Evolutionary conservation across 1,284 basidiomycete species (phyloP), one percentile per base, ranked within the genome.

Genomic region (Apiotrichum sp.): DNA sequence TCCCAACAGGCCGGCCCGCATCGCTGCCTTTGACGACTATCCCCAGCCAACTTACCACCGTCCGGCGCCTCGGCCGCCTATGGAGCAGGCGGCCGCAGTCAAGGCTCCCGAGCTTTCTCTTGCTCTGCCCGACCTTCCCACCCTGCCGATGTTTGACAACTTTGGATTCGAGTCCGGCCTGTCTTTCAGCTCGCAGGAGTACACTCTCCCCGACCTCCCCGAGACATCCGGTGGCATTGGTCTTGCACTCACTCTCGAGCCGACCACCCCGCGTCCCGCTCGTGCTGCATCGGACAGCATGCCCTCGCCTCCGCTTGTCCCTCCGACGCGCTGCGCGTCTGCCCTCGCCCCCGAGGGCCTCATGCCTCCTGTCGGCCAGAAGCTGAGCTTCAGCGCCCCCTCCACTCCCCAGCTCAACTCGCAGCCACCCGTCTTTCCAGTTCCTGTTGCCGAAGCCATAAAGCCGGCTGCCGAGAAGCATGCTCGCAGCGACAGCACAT

Each of bases 341-440:
- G 48, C 48, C 22, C 29, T 31, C 33, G 29, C 29, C 3, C 39
- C 48, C 11, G 48, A 50, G 32, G 29, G 6, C 9, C 48, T 50
- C 40, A 4, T 31, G 3, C 22, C 31, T 13, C 48, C 48, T 6
- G 11, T 33, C 4, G 48, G 39, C 40, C 51, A 52, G 35, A 39
- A 45, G 43, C 51, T 46, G 10, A 46, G 43, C 31, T 22, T 38
- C 43, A 46, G 43, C 22, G 51, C 51, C 4, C 51, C 51, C 4
- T 16, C 43, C 14, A 52, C 51, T 3, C 51, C 51, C 13, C 11
- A 33, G 11, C 35, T 36, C 35, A 36, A 36, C 35, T 36, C 35
- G 35, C 35, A 36, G 11, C 35, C 6, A 36, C 6, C 35, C 7
- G 35, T 6, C 7, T 11, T 36, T 11, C 7, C 35, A 36, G 35